Base-by-base conservation (phyloP, 257 asterid genomes). In the Craterostigma plantagineum region DNA sequence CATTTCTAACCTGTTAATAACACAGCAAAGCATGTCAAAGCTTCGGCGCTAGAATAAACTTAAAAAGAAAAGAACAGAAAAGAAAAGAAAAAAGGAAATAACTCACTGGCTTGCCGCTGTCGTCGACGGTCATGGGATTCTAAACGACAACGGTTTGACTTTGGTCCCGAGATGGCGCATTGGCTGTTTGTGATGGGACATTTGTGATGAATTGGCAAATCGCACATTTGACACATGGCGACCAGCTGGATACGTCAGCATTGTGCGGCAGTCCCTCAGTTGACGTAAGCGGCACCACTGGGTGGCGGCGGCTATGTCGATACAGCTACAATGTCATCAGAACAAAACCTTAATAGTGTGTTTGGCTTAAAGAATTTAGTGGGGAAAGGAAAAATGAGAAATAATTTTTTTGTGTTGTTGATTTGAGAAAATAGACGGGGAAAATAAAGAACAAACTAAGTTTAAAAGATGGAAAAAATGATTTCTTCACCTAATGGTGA, bases 151-250 rank as follows among this genome's bases (percentile, higher is more conserved):
- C 85, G 14, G 80, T 75, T 57, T 71, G 81, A 58, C 50, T 75
- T 59, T 65, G 80, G 77, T n/a, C 16, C 17, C 39, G 65, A 11
- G 58, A 2, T 15, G 63, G 50, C 46, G 66, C 69, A 76, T 66
- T 4, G 14, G 66, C 30, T 50, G 44, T 30, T 46, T 16, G 59
- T 43, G 38, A 10, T 7, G 37, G 43, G 35, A 61, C 77, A 45
- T 55, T 66, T 34, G 82, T 72, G 42, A 72, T 59, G 42, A 37
- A 72, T 11, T 72, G 82, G 56, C 90, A 76, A 50, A 76, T 43
- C n/a, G 82, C 79, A 69, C 90, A 76, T 62, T 69, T 76, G 34
- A 72, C 82, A 16, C 82, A 76, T 10, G 82, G 90, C 62, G 90
- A 49, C 82, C 90, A 61, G 59, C 76, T 34, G 90, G 82, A 62